phyloP scores from a whole-genome alignment of 2,329 filamentous ascomycete species.

The Fusarium secorum region DNA sequence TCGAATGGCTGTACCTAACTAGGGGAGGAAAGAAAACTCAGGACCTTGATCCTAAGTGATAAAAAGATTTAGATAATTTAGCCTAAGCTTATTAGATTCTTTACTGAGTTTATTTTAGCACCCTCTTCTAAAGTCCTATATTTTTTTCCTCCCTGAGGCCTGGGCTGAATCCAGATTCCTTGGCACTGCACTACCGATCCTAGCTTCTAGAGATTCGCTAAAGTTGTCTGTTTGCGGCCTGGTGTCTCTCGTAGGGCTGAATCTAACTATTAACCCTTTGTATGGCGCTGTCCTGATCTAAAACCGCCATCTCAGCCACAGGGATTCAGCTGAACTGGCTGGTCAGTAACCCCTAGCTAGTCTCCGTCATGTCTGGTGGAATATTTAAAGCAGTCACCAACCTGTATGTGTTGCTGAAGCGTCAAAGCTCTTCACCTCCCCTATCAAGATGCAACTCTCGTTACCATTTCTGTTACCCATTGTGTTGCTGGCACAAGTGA shows the following conservation, averaged over 20 bases:
- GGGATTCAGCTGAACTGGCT: background rate
- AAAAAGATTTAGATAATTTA: no score
- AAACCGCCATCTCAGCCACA: background rate
- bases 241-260: background rate
- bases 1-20: accelerated
- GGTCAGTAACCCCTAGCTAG: accelerated
- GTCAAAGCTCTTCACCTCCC: accelerated
- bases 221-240: background rate
- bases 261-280: background rate
- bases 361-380: accelerated
- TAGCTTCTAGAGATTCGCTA: background rate
- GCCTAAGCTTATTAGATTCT: no score
- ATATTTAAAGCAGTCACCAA: background rate
- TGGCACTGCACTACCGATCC: accelerated
- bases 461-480: background rate
- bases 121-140: no score
- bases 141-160: no score
- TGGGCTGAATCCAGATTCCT: background rate
- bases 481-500: background rate
- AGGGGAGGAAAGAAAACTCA: no score
- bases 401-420: accelerated
- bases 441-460: background rate
- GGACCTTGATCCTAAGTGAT: no score
- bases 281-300: background rate
- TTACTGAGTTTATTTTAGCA: no score